Percentiles rank a stretch among this genome's conserved stretches.
Evolutionary conservation across 2,329 filamentous ascomycete species (phyloP).

Genomic region (Rhytidhysteron rufulum): DNA sequence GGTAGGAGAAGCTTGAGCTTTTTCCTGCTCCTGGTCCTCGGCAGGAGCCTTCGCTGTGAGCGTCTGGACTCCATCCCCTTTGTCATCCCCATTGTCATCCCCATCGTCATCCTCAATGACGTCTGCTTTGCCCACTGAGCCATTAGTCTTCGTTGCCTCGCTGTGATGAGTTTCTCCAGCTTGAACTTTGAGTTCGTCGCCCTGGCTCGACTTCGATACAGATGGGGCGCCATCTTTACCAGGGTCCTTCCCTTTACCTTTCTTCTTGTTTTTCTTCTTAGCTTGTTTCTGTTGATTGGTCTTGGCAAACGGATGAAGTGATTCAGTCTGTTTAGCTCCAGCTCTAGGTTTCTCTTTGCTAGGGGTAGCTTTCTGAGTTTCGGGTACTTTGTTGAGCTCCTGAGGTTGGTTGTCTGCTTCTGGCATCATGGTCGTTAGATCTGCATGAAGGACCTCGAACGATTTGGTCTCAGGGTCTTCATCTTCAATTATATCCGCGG

Average conservation of each 20-base stretch:
- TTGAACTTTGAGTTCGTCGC: not conserved
- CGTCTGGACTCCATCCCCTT: not conserved
- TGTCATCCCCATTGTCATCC: not conserved
- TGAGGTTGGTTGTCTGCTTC: not conserved
- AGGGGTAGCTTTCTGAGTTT: not conserved
- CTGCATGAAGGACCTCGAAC: not conserved
- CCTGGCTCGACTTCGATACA: conserved; percentile 7
- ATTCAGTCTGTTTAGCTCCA: conserved; percentile 24
- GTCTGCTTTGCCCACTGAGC: not conserved
- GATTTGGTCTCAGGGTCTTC: not conserved
- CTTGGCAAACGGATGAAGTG: conserved; percentile 26
- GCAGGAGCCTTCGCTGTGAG: not conserved
- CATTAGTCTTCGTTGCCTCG: not conserved
- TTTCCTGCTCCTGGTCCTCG: not conserved
- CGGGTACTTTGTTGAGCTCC: not conserved
- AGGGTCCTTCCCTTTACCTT: conserved; percentile 14
- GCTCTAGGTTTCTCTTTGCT: conserved; percentile 14
- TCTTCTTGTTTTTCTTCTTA: conserved; percentile 33
- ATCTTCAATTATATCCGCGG: not conserved
- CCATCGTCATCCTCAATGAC: not conserved
- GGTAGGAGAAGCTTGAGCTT: not conserved
- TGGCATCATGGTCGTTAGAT: not conserved
- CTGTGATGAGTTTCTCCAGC: not conserved
- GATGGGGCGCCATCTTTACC: conserved; percentile 15
- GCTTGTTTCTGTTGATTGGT: conserved; percentile 27